Conservation (phyloP, 257 asterid species). For the Scutellaria baicalensis region DNA sequence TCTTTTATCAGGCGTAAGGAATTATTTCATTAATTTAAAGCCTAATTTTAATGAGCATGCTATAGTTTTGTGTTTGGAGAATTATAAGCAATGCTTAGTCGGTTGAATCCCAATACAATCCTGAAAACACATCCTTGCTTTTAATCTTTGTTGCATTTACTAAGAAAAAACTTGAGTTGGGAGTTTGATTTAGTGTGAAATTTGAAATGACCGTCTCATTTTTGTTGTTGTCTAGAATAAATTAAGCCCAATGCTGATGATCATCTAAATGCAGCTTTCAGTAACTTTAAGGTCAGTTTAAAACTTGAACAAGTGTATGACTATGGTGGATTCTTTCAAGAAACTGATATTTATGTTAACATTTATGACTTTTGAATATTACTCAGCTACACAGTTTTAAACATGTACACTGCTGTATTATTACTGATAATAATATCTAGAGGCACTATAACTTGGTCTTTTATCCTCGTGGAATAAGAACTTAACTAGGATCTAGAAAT, state of each 20-base stretch:
- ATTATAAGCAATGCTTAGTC: not conserved
- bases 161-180: not conserved
- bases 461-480: not conserved
- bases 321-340: not conserved
- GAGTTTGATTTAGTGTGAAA: not conserved
- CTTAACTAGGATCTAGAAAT: not conserved
- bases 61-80: not conserved
- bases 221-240: not conserved
- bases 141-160: not conserved
- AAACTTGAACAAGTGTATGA: not conserved
- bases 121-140: not conserved
- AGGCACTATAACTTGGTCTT: not conserved
- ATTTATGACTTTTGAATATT: too few species aligned
- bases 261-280: not conserved
- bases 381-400: too few species aligned
- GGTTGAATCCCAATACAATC: not conserved
- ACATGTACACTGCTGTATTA: too few species aligned
- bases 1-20: not conserved
- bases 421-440: too few species aligned
- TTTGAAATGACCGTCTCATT: not conserved
- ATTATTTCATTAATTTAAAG: not conserved
- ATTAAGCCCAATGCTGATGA: not conserved
- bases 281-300: not conserved
- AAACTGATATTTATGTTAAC: not conserved
- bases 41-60: not conserved